Conservation (phyloP, 768 basidiomycete species). For the Rhizopogon rudus region DNA sequence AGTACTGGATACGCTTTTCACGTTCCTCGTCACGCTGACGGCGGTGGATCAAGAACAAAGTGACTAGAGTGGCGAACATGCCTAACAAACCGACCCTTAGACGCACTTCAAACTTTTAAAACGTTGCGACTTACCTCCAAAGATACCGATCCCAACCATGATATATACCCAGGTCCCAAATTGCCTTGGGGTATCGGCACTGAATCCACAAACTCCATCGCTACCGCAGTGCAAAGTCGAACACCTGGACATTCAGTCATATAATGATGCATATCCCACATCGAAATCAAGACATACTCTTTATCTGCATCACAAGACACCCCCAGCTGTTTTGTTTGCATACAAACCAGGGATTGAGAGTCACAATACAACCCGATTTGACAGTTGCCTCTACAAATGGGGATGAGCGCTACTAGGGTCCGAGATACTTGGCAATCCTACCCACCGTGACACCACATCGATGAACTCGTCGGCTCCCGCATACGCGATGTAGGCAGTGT, state of each 20-base stretch:
- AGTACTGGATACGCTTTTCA: conserved; percentile 83
- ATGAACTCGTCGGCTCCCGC: conserved; percentile 53
- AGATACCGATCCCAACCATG: conserved; percentile 64
- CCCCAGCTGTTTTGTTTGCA: conserved; percentile 51
- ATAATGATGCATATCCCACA: conserved; percentile 30
- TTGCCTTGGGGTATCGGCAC: conserved; percentile 56
- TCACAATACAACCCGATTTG: conserved; percentile 74
- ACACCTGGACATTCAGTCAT: conserved; percentile 43
- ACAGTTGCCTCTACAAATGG: conserved; percentile 59
- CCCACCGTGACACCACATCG: conserved; percentile 77
- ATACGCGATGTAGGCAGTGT: conserved; percentile 75
- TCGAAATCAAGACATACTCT: conserved; percentile 37
- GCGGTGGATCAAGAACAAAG: conserved; percentile 66
- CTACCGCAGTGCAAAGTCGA: conserved; percentile 67
- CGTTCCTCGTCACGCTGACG: conserved; percentile 71
- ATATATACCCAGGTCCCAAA: conserved; percentile 68
- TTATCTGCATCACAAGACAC: conserved; percentile 59
- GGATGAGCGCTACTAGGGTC: neutral
- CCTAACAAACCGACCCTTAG: conserved; percentile 36
- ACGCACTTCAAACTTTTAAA: no score
- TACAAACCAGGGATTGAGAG: conserved; percentile 49
- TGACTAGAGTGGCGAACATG: conserved; percentile 65
- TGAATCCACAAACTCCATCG: conserved; percentile 55
- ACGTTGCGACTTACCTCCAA: conserved; percentile 49
- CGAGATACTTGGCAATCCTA: neutral